A percentile compares a stretch with the other conserved stretches of the same genome.
These are phyloP conservation scores for Auricularia auricula-judae DNA, from an alignment of 768 basidiomycete species.

Conservation along the genomic window DNA sequence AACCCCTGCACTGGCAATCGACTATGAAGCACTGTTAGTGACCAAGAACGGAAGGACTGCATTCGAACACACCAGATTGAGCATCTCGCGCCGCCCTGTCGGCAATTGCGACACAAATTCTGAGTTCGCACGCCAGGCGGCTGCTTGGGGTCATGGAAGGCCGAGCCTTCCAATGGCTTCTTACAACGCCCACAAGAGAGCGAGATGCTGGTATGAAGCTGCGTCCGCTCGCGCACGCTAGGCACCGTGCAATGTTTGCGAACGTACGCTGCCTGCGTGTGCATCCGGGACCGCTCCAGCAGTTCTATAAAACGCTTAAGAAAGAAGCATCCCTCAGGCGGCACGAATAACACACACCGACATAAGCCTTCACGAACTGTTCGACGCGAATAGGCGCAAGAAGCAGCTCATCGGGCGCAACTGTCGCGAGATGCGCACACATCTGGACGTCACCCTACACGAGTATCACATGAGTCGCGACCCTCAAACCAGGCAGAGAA, in stretches of 20 bases:
- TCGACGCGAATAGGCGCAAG: slow-evolving; percentile 32
- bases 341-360: slow-evolving; percentile 36
- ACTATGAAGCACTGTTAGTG: slow-evolving; percentile 25
- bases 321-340: background rate
- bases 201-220: slow-evolving; percentile 25
- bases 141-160: background rate
- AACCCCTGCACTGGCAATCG: slow-evolving; percentile 65
- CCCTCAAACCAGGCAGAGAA: slow-evolving; percentile 3
- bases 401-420: slow-evolving; percentile 48
- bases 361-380: slow-evolving; percentile 58
- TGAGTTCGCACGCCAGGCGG: background rate
- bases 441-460: slow-evolving; percentile 68
- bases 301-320: slow-evolving; percentile 33
- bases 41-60: background rate
- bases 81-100: background rate
- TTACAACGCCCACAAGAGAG: slow-evolving; percentile 2
- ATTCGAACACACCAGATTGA: slow-evolving; percentile 7
- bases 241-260: slow-evolving; percentile 50
- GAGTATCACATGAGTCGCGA: background rate
- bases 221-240: slow-evolving; percentile 39
- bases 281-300: slow-evolving; percentile 47
- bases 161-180: background rate
- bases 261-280: slow-evolving; percentile 61
- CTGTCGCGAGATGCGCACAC: slow-evolving; percentile 58
- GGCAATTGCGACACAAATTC: background rate